Conservation (phyloP, 2,329 filamentous ascomycete species). For the Lasiodiplodia theobromae region DNA sequence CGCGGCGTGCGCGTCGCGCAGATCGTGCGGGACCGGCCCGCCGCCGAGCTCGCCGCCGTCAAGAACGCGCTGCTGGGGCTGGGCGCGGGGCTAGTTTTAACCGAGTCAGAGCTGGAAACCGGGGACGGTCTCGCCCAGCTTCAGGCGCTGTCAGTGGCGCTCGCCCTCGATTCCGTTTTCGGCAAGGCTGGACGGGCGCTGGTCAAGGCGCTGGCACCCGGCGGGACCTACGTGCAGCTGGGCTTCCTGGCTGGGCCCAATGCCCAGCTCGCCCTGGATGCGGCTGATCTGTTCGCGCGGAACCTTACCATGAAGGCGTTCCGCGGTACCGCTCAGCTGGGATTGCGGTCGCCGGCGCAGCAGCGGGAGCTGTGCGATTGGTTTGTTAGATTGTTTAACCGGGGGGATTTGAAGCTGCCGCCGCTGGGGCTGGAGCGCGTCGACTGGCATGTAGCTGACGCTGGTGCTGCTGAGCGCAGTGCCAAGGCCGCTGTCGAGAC, state of each 20-base stretch:
- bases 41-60: neutral
- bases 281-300: neutral
- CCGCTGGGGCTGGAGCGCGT: conserved; percentile 4
- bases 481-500: neutral
- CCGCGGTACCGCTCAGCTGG: conserved; percentile 1
- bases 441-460: neutral
- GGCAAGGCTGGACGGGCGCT: neutral
- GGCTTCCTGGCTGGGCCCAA: conserved; percentile 1
- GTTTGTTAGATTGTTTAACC: neutral
- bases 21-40: neutral
- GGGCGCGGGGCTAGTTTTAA: neutral
- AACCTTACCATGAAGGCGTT: conserved; percentile 17
- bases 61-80: neutral
- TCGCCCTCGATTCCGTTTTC: neutral
- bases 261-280: neutral
- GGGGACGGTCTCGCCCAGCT: neutral
- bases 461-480: neutral
- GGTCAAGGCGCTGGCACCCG: conserved; percentile 6
- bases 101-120: neutral
- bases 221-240: conserved; percentile 16
- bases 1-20: neutral
- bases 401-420: neutral
- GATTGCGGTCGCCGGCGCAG: neutral
- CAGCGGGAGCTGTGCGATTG: neutral
- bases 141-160: neutral